Base-by-base conservation (phyloP, 1,284 basidiomycete genomes). In the Laetiporus sulphureus region DNA sequence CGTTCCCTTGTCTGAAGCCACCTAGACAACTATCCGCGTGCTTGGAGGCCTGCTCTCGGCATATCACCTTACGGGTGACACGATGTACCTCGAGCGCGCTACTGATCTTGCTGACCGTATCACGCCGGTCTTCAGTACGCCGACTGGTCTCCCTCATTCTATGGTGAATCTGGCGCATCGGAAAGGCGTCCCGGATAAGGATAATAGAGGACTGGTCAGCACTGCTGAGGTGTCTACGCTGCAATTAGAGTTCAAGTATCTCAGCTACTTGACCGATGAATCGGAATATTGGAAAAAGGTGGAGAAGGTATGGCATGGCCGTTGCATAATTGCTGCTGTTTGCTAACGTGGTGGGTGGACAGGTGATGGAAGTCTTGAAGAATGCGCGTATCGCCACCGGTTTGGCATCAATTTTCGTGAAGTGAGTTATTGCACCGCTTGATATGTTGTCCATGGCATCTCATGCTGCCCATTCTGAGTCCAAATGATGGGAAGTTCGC, bases 201-300 rank as follows among this genome's bases (percentile, higher is more conserved):
- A 84, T 54, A 84, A 84, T 52, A 65, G 71, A 6, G 79, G 77
- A 8, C 64, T 85, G 13, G 77, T 85, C 39, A 89, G 85, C 55
- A 83, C 91, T 1, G 91, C 94, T 0, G 92, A 95, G 61, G 83
- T 81, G 6, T 74, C 84, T 1, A 92, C 87, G 1, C 64, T 92
- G 20, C 91, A 94, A 61, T 75, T 96, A 19, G 93, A 95, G 63
- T 83, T 97, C 62, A 83, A 86, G 53, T 95, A 96, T 58, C 72
- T 98, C n/a, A 80, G 80, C 31, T 66, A 85, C 48, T 61, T 95
- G 37, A 92, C 87, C 0, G 83, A 78, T 4, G 78, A 95, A 41
- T 71, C 75, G 8, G 64, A 66, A 2, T 97, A 90, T 58, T 96
- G 92, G 92, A 68, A 75, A 38, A 81, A 81, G 42, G 91, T 73